phyloP scores from a whole-genome alignment of 2,329 filamentous ascomycete species.

The Colletotrichum lindemuthianum region DNA sequence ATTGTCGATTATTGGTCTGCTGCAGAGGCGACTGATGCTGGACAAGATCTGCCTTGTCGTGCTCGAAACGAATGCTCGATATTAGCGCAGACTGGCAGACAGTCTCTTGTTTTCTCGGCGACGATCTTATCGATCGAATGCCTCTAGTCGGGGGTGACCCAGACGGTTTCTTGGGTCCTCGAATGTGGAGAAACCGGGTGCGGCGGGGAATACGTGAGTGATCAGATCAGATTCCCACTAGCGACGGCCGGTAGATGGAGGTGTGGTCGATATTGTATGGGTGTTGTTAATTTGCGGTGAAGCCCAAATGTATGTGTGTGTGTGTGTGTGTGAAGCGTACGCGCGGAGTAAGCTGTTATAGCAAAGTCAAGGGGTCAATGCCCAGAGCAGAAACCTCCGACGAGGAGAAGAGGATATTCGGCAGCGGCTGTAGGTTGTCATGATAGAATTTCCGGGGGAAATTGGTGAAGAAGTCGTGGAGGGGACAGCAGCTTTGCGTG shows the following conservation, averaged over 20 bases:
- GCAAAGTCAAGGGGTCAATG: constrained; percentile 50
- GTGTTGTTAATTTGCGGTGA: constrained; percentile 21
- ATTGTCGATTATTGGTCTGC: constrained; percentile 38
- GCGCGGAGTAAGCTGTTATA: constrained; percentile 1
- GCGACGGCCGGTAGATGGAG: constrained; percentile 25
- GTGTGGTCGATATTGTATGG: constrained; percentile 5
- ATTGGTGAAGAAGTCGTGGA: constrained; percentile 7
- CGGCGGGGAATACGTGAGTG: constrained; percentile 27
- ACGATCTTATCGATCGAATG: constrained; percentile 30
- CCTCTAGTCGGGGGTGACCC: constrained; percentile 12
- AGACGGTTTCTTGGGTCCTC: constrained; percentile 17
- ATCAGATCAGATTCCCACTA: constrained; percentile 29
- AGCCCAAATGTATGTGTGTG: no score
- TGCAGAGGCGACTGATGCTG: constrained; percentile 8
- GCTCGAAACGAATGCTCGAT: not conserved
- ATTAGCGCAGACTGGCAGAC: constrained; percentile 2
- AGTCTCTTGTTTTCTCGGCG: constrained; percentile 4
- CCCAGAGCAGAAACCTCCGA: constrained; percentile 53
- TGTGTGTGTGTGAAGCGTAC: not conserved
- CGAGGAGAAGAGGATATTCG: constrained; percentile 51
- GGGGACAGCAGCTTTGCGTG: constrained; percentile 11
- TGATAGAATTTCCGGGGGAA: constrained; percentile 44
- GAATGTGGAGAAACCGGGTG: constrained; percentile 27
- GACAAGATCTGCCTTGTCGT: not conserved
- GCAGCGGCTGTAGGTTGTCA: constrained; percentile 48